Base-by-base conservation (phyloP, 129 eudicot species). In the Flaveria trinervia region DNA sequence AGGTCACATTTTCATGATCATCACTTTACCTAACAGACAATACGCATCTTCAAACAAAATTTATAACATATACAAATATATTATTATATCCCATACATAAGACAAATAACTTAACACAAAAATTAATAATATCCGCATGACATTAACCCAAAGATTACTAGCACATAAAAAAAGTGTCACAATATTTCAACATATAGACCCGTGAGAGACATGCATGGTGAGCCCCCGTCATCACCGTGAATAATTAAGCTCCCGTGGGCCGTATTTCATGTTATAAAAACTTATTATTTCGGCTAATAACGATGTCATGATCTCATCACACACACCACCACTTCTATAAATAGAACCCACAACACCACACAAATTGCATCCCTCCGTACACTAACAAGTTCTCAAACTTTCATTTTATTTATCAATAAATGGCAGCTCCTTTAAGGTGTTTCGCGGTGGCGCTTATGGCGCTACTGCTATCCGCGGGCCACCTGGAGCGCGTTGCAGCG, bases 291-390 rank as follows among this genome's bases (percentile, higher is more conserved):
- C 64, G 64, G 65, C 65, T 57, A 57, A 57, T 13, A 57, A 57
- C 33, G 6, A 57, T 20, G 65, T 57, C 65, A 57, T 23, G 6
- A 14, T 57, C 33, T 9, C 65, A 57, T 57, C 15, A 57, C 1
- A 41, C 79, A 61, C 68, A 22, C 1, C 33, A 51, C 78, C 20
- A 54, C 73, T 55, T 71, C 83, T 79, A 79, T 79, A 79, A 72
- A 79, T 71, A 62, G 46, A 30, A 4, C 3, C 36, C 64, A 22
- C 73, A 30, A 0, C 5, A 30, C 67, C 65, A 68, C 15, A 43
- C 41, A 7, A 20, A 9, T 1, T 13, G 33, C 48, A 7, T 65
- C 22, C 49, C 25, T 5, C 49, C 36, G 39, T 12, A 17, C 12
- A 6, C 49, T 9, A 67, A 8, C 51, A 7, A 66, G 16, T 7